Evolutionary conservation across 2,329 filamentous ascomycete genomes (phyloP).

Genomic region (Bipolaris sorokiniana): DNA sequence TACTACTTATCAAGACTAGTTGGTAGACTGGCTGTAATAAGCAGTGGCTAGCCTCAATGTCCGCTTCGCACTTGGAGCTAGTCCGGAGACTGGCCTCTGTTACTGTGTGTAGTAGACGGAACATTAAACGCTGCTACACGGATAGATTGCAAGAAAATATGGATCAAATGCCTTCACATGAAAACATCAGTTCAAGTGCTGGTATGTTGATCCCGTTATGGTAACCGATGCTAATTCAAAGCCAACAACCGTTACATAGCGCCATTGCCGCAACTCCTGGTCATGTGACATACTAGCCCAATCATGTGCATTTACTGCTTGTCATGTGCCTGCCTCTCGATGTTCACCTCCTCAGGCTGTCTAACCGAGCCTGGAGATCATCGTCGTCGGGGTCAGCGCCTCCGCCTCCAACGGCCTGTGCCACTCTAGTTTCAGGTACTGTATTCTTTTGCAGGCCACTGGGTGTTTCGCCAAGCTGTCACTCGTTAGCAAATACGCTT

Average conservation of each 20-base stretch:
- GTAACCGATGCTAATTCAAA: background rate
- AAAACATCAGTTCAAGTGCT: background rate
- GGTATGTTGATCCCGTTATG: background rate
- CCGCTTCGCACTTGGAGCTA: too few relatives aligned
- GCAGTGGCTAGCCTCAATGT: too few relatives aligned
- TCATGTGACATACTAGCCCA: background rate
- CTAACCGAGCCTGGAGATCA: conserved; percentile 89
- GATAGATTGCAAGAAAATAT: background rate
- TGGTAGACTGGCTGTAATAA: too few relatives aligned
- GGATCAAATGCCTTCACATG: background rate
- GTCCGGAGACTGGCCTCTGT: too few relatives aligned
- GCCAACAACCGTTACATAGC: background rate
- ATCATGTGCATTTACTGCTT: conserved; percentile 3
- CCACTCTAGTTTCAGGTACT: conserved; percentile 77
- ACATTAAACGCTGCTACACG: too few relatives aligned
- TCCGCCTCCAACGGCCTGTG: conserved; percentile 80
- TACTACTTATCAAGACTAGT: too few relatives aligned
- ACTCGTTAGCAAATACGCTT: conserved; percentile 18
- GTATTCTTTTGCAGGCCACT: conserved; percentile 77
- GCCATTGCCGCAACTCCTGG: background rate
- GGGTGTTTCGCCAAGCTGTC: conserved; percentile 88
- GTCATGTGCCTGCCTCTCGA: conserved; percentile 1
- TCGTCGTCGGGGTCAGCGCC: conserved; percentile 81
- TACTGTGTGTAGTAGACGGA: too few relatives aligned
- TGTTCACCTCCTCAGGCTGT: conserved; percentile 72